Base-by-base conservation (phyloP, 2,329 filamentous ascomycete genomes). In the Rhinocladiella similis region DNA sequence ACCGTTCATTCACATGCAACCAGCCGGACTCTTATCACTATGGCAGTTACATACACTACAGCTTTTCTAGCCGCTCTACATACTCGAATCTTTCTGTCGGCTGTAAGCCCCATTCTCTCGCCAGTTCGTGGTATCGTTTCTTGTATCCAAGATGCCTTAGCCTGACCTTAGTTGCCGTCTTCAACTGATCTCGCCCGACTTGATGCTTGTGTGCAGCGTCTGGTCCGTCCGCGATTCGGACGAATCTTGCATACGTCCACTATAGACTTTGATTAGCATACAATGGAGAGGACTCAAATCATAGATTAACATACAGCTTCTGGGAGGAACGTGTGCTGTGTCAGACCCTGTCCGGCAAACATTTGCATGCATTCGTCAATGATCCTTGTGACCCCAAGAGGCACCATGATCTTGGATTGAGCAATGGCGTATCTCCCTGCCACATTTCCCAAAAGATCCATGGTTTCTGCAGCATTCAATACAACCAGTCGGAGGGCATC, bases 401-500 rank as follows among this genome's bases (percentile, higher is more conserved):
- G 58, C 36, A 61, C 55, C 22, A 55, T 39, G 35, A 61, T 58
- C 43, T 61, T 61, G 18, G 46, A 19, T 13, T 61, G 58, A 1
- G 58, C 58, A 20, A 96, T 96, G 72, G 94, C 89, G 69, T 86
- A 88, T 61, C 94, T 81, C 0, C 90, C 88, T 61, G 84, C 85
- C 77, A 94, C 94, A 67, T 90, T 87, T 57, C 90, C 88, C n/a
- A 84, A 80, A 55, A 88, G 82, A 75, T 96, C 91, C 79, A 96
- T 95, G 74, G 88, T 89, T 72, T 92, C 86, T 56, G 91, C 91
- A 0, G 91, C 91, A 74, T 96, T 94, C 64, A 94, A 83, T 6
- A 96, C 91, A 27, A 91, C 76, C 14, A 96, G 82, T 20, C 91
- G 87, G 1, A 90, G 87, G 1, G 90, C 84, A 71, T 95, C 90